phyloP scores from a whole-genome alignment of 257 asterid species.

The Gardenia jasminoides region DNA sequence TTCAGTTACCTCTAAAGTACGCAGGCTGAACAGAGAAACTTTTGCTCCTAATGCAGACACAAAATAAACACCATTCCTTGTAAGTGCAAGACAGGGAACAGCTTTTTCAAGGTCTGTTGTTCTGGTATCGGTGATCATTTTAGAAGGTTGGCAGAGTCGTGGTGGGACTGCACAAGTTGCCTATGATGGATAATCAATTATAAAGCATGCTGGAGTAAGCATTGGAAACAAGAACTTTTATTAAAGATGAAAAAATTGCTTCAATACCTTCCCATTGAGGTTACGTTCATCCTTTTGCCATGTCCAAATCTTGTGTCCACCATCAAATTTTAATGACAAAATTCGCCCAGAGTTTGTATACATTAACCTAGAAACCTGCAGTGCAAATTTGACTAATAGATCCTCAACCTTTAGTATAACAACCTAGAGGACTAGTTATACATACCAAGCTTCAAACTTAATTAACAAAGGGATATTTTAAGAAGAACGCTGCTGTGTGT shows the following conservation, averaged over 20 bases:
- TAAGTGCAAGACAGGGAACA: conserved; percentile 68
- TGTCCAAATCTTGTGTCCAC: conserved; percentile 72
- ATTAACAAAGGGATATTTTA: too few relatives aligned
- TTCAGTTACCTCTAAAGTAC: conserved; percentile 55
- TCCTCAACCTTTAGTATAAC: too few relatives aligned
- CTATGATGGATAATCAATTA: conserved; percentile 23
- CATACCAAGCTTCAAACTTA: not conserved
- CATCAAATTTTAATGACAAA: conserved; percentile 58
- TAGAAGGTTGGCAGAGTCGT: conserved; percentile 64
- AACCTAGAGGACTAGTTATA: not conserved
- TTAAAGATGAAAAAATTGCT: not conserved
- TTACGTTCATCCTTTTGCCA: conserved; percentile 54
- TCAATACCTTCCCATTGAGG: conserved; percentile 44
- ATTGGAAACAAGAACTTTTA: conserved; percentile 6
- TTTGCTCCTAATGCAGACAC: conserved; percentile 76
- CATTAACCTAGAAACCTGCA: conserved; percentile 54
- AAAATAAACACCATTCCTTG: conserved; percentile 54
- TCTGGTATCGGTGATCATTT: conserved; percentile 60
- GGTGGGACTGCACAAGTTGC: conserved; percentile 52
- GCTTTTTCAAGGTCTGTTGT: conserved; percentile 57
- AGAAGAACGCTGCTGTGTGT: too few relatives aligned
- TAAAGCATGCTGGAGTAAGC: not conserved
- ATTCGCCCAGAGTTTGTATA: conserved; percentile 63
- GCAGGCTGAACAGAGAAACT: conserved; percentile 58
- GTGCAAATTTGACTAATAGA: conserved; percentile 3